These are phyloP conservation scores for Peronospora farinosa DNA, from an alignment of 352 stramenopile species.

Conservation along the genomic window DNA sequence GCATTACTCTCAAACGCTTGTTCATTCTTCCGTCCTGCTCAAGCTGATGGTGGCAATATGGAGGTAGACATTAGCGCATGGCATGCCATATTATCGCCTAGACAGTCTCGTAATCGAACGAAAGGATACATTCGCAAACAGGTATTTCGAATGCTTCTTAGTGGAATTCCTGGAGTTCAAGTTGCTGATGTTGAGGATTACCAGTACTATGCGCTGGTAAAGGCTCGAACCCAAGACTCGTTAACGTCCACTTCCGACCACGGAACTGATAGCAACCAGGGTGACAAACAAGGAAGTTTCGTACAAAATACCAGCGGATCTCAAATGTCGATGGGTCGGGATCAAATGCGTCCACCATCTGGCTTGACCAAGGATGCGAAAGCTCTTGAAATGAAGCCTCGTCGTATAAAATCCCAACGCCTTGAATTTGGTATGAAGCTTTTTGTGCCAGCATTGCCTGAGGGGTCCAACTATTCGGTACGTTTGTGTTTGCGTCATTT, in stretches of 20 bases:
- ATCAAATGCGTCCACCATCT: slow-evolving; percentile 22
- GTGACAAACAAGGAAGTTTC: slow-evolving; percentile 18
- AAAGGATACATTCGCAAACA: slow-evolving; percentile 47
- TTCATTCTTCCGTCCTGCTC: slow-evolving; percentile 37
- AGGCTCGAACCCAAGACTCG: slow-evolving; percentile 6
- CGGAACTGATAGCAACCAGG: slow-evolving; percentile 6
- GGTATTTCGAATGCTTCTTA: slow-evolving; percentile 51
- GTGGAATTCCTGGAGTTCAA: slow-evolving; percentile 38
- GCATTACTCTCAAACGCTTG: slow-evolving; percentile 49
- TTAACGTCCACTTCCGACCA: slow-evolving; percentile 1
- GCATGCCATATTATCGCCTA: slow-evolving; percentile 18
- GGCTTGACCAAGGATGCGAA: slow-evolving; percentile 20
- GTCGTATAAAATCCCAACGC: slow-evolving; percentile 14
- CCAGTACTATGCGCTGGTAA: slow-evolving; percentile 49
- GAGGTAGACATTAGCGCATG: slow-evolving; percentile 60
- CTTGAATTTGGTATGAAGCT: slow-evolving; percentile 72
- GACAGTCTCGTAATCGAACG: slow-evolving; percentile 9
- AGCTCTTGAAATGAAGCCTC: slow-evolving; percentile 8
- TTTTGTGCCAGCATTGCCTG: slow-evolving; percentile 38
- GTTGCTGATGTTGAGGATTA: slow-evolving; percentile 47
- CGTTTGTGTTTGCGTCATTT: slow-evolving; percentile 10
- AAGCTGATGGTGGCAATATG: slow-evolving; percentile 42
- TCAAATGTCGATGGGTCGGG: slow-evolving; percentile 11
- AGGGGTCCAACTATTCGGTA: slow-evolving; percentile 56
- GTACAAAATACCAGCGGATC: slow-evolving; percentile 6